Percentiles rank a stretch among this genome's conserved stretches.
Conservation (phyloP, 768 basidiomycete genomes). For the Brasilioporus rufonigricans region DNA sequence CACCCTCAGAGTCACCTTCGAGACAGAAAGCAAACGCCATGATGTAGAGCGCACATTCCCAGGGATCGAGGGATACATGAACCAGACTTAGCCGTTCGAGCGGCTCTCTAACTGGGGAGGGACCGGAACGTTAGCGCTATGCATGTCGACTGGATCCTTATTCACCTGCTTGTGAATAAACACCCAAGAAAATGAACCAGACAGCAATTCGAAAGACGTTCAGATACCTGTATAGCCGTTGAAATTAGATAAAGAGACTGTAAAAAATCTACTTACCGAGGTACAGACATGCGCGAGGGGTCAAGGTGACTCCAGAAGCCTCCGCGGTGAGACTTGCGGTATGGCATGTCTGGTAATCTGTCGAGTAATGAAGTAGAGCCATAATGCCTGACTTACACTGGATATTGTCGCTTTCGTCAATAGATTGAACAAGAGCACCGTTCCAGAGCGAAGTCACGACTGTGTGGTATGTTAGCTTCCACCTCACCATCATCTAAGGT, state of each 20-base stretch:
- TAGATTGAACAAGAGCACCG: slow-evolving; percentile 77
- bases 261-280: slow-evolving; percentile 43
- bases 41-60: slow-evolving; percentile 78
- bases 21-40: slow-evolving; percentile 74
- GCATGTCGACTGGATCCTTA: background rate
- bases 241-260: background rate
- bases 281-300: slow-evolving; percentile 76
- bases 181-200: slow-evolving; percentile 75
- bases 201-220: slow-evolving; percentile 75
- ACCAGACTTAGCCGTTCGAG: slow-evolving; percentile 63
- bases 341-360: slow-evolving; percentile 57
- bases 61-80: slow-evolving; percentile 60
- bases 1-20: slow-evolving; percentile 58
- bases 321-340: slow-evolving; percentile 49
- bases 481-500: background rate
- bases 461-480: slow-evolving; percentile 27
- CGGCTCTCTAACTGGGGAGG: slow-evolving; percentile 71
- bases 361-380: slow-evolving; percentile 3
- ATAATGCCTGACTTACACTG: slow-evolving; percentile 52
- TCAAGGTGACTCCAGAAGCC: slow-evolving; percentile 73
- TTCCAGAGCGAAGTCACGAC: slow-evolving; percentile 83
- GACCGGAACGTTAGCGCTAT: slow-evolving; percentile 1
- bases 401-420: slow-evolving; percentile 71
- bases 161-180: slow-evolving; percentile 83
- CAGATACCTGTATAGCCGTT: slow-evolving; percentile 59